These are phyloP conservation scores for Onygena corvina DNA, from an alignment of 2,329 filamentous ascomycete species.

Conservation along the genomic window DNA sequence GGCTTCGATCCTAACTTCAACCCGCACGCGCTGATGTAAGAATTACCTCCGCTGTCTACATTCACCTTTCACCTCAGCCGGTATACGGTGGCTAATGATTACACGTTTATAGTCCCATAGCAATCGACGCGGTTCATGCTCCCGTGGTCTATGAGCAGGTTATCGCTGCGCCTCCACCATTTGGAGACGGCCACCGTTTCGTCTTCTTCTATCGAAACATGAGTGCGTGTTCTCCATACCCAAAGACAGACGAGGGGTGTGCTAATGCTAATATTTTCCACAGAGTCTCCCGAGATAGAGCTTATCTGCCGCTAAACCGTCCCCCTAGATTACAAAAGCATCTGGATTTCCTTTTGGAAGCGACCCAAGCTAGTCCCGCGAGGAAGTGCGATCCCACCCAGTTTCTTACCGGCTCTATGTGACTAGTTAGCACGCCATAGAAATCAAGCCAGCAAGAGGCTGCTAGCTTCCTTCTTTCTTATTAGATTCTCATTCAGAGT, in stretches of 20 bases:
- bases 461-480: too few relatives aligned
- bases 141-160: constrained; percentile 8
- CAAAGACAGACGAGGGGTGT: background rate
- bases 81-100: too few relatives aligned
- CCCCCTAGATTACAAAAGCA: background rate
- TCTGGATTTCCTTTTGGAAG: background rate
- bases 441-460: too few relatives aligned
- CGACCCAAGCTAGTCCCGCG: too few relatives aligned
- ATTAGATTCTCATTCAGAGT: too few relatives aligned
- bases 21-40: background rate
- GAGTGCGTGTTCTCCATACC: background rate
- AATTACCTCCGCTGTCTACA: background rate
- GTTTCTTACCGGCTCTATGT: too few relatives aligned
- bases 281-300: background rate
- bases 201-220: constrained; percentile 6
- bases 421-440: too few relatives aligned
- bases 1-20: background rate
- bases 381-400: too few relatives aligned
- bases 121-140: background rate
- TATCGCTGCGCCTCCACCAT: background rate
- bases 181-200: constrained; percentile 5
- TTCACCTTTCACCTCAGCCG: too few relatives aligned
- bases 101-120: background rate
- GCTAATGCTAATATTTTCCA: background rate
- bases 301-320: background rate